Base-by-base conservation (phyloP, 2,329 filamentous ascomycete species). In the Xylariaceae sp. region DNA sequence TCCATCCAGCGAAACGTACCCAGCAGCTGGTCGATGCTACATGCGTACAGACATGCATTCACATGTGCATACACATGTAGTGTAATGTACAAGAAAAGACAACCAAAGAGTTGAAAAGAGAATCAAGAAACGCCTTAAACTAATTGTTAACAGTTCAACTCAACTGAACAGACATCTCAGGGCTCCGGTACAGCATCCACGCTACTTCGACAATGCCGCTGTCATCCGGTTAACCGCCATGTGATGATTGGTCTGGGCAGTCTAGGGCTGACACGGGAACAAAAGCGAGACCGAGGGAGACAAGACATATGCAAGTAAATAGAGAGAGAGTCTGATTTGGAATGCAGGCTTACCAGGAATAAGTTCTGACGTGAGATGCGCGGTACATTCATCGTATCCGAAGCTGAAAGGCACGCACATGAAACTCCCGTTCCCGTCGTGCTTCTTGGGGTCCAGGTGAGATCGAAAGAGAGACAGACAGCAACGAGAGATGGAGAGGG, bases 321-420 rank as follows among this genome's bases (percentile, higher is more conserved):
- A 23, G 23, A 30, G 4, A 30, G 23, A 30, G 3, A 30, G 23
- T 5, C 23, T 57, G 49, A 64, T 64, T 64, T 64, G 60, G 57
- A 64, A 64, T 64, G 60, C 55, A 62, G 53, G 58, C 23, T 30
- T 30, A 30, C 23, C 61, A 49, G 7, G 13, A 45, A 15, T 49
- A 49, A 30, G 47, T 49, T 49, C 47, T 49, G 47, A 49, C 17
- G 17, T 49, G 17, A 49, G 47, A 18, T 18, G 3, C 47, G 17
- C 30, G 23, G 23, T 30, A 30, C 23, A 49, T 23, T 3, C 11
- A 18, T 11, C 17, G 17, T 49, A 49, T 49, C 37, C 37, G 37
- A 10, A 41, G 37, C 37, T 41, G 37, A 41, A 13, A 49, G 7
- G 17, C 47, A 23, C 11, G 41, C 11, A 11, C 9, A 41, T 13